Percentiles rank a stretch among this genome's conserved stretches.
Conservation (phyloP, 176 grass and related monocot genomes). For the Rhipidocladum racemiflorum region DNA sequence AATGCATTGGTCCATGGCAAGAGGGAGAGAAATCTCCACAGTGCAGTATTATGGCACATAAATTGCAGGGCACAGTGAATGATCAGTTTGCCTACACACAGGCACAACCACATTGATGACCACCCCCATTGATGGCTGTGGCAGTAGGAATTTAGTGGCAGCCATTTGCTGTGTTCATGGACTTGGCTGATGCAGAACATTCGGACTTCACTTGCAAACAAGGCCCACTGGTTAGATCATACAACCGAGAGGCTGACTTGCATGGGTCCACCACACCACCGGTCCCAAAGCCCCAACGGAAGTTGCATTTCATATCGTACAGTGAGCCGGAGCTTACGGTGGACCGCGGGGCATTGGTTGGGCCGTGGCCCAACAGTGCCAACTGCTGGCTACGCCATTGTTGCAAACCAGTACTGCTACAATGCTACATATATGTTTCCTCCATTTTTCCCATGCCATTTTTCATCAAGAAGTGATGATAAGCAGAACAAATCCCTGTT, state of each 20-base stretch:
- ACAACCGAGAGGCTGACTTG: constrained; percentile 9
- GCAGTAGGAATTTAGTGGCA: constrained; percentile 43
- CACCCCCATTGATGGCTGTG: constrained; percentile 24
- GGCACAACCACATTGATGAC: constrained; percentile 34
- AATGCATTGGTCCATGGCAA: not conserved
- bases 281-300: not conserved
- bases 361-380: too few species aligned
- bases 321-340: too few species aligned
- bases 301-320: too few species aligned
- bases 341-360: too few species aligned
- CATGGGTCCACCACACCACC: not conserved
- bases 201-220: constrained; percentile 18
- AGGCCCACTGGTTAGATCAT: constrained; percentile 8
- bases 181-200: constrained; percentile 32
- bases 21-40: constrained; percentile 23
- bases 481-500: not conserved
- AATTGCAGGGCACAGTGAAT: constrained; percentile 61
- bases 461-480: not conserved
- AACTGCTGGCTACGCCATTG: too few species aligned
- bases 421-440: not conserved
- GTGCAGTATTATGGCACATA: constrained; percentile 44
- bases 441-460: not conserved
- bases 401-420: not conserved
- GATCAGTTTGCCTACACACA: constrained; percentile 47
- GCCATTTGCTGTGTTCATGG: constrained; percentile 51